Percentiles rank a stretch among this genome's conserved stretches.
These are phyloP conservation scores for Zygosaccharomyces lentus DNA, from an alignment of 805 yeast genomes.

Conservation along the genomic window DNA sequence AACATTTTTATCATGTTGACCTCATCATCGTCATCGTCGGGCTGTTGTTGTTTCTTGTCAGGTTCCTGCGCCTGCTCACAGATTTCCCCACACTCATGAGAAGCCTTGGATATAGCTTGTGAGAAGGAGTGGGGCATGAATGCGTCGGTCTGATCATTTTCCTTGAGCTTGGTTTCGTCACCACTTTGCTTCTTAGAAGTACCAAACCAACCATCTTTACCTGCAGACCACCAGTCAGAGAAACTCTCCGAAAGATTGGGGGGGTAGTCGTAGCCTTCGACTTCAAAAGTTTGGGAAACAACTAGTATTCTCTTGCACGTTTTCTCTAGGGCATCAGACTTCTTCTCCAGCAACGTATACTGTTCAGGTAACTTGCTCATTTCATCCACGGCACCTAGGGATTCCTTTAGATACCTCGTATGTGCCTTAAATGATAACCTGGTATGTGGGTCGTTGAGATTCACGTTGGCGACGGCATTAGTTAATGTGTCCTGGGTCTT, in stretches of 20 bases:
- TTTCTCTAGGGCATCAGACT: conserved; percentile 59
- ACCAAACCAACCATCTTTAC: conserved; percentile 24
- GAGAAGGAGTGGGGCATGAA: conserved; percentile 65
- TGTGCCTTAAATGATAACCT: conserved; percentile 28
- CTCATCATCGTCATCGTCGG: conserved; percentile 46
- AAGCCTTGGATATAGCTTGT: conserved; percentile 61
- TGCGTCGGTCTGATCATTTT: conserved; percentile 8
- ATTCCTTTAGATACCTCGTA: conserved; percentile 46
- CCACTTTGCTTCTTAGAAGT: conserved; percentile 12
- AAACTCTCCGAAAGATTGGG: conserved; percentile 69
- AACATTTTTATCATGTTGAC: conserved; percentile 42
- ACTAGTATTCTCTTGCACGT: conserved; percentile 51
- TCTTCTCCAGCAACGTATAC: conserved; percentile 61
- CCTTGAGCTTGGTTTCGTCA: conserved; percentile 3
- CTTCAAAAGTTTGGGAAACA: conserved; percentile 60
- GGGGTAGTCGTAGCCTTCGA: conserved; percentile 78
- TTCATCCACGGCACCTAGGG: conserved; percentile 59
- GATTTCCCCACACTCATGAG: conserved; percentile 47
- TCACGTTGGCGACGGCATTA: conserved; percentile 27
- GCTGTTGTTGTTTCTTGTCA: conserved; percentile 29
- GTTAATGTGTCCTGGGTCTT: conserved; percentile 30
- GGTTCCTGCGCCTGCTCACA: conserved; percentile 28
- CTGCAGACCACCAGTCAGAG: conserved; percentile 46
- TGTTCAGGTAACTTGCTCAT: conserved; percentile 72
- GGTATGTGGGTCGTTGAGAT: conserved; percentile 31